Conservation (phyloP, 1,139 yeast species). For the Dujonia santamariae region DNA sequence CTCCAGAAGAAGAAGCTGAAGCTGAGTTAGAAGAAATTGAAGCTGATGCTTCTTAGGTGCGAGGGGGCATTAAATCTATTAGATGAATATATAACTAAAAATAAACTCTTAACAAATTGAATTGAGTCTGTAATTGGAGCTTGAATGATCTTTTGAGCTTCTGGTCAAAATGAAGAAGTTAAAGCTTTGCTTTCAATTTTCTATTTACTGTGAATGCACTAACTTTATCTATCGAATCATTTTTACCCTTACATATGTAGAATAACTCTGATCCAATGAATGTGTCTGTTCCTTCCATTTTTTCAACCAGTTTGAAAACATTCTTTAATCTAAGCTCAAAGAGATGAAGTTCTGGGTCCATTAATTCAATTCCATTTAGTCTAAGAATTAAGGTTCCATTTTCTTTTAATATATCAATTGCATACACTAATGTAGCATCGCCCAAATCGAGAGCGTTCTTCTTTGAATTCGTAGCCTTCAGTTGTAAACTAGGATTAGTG, state of each 20-base stretch:
- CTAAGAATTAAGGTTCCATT: slow-evolving; percentile 76
- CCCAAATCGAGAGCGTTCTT: slow-evolving; percentile 61
- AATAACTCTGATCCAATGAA: slow-evolving; percentile 55
- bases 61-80: too few relatives aligned
- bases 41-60: too few relatives aligned
- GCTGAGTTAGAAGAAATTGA: slow-evolving; percentile 13
- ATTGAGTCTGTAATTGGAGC: not conserved
- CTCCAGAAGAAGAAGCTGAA: slow-evolving; percentile 15
- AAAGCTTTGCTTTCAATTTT: slow-evolving; percentile 3
- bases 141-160: not conserved
- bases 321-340: slow-evolving; percentile 54
- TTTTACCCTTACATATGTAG: slow-evolving; percentile 59
- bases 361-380: slow-evolving; percentile 55
- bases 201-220: slow-evolving; percentile 33
- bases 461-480: slow-evolving; percentile 13
- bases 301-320: slow-evolving; percentile 55
- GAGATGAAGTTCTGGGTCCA: slow-evolving; percentile 52
- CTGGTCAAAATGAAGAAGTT: not conserved
- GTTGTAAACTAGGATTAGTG: slow-evolving; percentile 23
- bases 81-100: too few relatives aligned
- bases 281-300: slow-evolving; percentile 17
- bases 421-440: slow-evolving; percentile 82
- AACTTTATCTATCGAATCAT: slow-evolving; percentile 42
- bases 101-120: too few relatives aligned
- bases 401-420: slow-evolving; percentile 63